These are phyloP conservation scores for Aegilops tauschii DNA, from an alignment of 176 grass and related monocot genomes.

Conservation along the genomic window DNA sequence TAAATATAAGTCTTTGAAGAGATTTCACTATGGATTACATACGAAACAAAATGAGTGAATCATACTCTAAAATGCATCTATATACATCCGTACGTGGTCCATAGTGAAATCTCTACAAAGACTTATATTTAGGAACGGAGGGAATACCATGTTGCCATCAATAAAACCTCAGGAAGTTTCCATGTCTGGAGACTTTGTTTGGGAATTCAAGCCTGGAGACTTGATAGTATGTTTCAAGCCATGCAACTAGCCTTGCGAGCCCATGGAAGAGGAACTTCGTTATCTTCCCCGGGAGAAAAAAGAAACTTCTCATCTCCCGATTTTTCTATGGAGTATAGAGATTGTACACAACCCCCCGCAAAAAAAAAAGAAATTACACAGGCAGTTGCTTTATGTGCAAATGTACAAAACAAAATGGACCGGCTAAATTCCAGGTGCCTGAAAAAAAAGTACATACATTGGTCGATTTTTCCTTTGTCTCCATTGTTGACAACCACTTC, in stretches of 20 bases:
- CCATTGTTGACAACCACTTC: not conserved
- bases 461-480: not conserved
- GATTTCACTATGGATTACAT: too few relatives aligned
- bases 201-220: too few relatives aligned
- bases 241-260: too few relatives aligned
- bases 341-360: not conserved
- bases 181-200: not conserved
- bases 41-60: too few relatives aligned
- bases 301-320: not conserved
- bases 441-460: not conserved
- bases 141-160: not conserved
- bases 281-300: not conserved
- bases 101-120: too few relatives aligned
- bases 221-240: too few relatives aligned
- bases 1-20: too few relatives aligned
- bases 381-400: not conserved
- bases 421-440: not conserved
- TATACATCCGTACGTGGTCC: too few relatives aligned
- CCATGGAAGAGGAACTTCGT: too few relatives aligned
- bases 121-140: too few relatives aligned
- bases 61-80: too few relatives aligned
- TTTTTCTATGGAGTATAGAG: not conserved
- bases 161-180: not conserved
- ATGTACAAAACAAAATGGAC: not conserved
- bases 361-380: too few relatives aligned